Evolutionary conservation across 805 yeast species (phyloP).

Genomic region (Yamadazyma insecticola): DNA sequence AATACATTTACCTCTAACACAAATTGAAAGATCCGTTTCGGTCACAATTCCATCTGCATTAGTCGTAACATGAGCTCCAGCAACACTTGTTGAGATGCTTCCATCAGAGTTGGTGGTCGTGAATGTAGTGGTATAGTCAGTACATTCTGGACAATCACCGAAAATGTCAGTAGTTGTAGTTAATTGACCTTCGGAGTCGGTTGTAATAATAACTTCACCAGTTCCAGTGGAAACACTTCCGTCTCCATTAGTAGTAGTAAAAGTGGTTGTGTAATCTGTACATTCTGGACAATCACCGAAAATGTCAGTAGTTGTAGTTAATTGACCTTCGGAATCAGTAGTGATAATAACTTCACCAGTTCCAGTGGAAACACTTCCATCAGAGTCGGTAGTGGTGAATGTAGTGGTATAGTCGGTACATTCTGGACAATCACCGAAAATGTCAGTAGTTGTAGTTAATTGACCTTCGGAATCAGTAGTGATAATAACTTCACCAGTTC

Average conservation of each 20-base stretch:
- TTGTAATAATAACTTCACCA: conserved; percentile 11
- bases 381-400: conserved; percentile 8
- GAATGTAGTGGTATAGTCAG: conserved; percentile 4
- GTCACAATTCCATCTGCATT: conserved; percentile 1
- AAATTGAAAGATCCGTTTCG: too few species aligned
- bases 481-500: conserved; percentile 13
- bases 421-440: conserved; percentile 7
- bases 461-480: conserved; percentile 16
- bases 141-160: conserved; percentile 4
- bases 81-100: conserved; percentile 9
- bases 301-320: conserved; percentile 9
- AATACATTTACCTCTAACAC: conserved; percentile 7
- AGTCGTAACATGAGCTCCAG: conserved; percentile 7
- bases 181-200: conserved; percentile 10
- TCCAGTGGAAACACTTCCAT: conserved; percentile 10
- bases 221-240: conserved; percentile 11
- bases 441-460: conserved; percentile 10
- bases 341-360: conserved; percentile 13
- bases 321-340: conserved; percentile 11
- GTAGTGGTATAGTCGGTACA: conserved; percentile 14
- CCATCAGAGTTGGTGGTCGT: conserved; percentile 9
- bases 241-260: conserved; percentile 9
- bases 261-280: conserved; percentile 12
- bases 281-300: conserved; percentile 6
- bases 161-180: conserved; percentile 8